These are phyloP conservation scores for Trichomonas gallinae DNA, from an alignment of 208 protist genomes.

Conservation along the genomic window DNA sequence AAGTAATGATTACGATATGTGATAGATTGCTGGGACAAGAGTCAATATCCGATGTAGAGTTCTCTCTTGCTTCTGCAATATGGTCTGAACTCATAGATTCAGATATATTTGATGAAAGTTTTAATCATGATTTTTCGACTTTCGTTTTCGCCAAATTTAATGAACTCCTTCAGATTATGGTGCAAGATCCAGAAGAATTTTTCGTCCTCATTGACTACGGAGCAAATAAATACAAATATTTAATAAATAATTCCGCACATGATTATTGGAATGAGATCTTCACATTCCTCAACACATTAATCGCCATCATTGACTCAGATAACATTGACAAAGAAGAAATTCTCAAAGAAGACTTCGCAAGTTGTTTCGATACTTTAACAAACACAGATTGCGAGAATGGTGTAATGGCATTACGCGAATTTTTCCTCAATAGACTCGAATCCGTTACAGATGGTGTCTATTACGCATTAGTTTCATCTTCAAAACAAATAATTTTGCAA, in stretches of 20 bases:
- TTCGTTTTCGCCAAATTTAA: not conserved
- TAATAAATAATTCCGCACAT: not conserved
- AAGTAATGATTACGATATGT: not conserved
- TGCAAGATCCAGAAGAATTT: not conserved
- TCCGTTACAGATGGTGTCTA: not conserved
- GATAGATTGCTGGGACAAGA: not conserved
- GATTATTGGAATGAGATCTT: not conserved
- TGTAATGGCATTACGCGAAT: not conserved
- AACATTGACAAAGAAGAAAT: not conserved
- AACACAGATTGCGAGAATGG: not conserved
- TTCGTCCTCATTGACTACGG: not conserved
- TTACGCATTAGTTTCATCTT: not conserved
- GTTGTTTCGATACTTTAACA: not conserved
- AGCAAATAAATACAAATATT: not conserved
- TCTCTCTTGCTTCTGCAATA: not conserved
- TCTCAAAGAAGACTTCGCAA: not conserved
- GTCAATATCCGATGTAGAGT: not conserved
- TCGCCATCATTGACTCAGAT: not conserved
- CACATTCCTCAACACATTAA: not conserved
- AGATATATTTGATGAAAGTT: not conserved
- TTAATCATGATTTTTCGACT: not conserved
- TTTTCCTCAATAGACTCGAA: not conserved
- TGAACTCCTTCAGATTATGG: not conserved
- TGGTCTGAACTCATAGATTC: not conserved
- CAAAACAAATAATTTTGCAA: not conserved